Percentiles rank a stretch among this genome's conserved stretches.
Evolutionary conservation across 345 rosid genomes (phyloP).

Genomic region (Corymbia maculata): DNA sequence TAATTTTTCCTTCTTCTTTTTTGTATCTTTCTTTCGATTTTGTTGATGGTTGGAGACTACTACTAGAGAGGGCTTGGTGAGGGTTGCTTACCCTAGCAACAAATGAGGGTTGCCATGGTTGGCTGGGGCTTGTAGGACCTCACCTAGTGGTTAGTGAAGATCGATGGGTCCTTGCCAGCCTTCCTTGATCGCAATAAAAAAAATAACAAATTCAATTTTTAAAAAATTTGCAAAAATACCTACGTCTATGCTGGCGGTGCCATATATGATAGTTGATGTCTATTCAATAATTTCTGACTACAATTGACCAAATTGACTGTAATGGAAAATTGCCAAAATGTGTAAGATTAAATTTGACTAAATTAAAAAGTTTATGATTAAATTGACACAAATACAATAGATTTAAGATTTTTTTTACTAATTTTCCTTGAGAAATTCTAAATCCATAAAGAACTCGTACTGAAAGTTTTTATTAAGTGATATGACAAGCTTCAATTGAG

Average conservation of each 20-base stretch:
- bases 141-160: neutral
- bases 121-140: neutral
- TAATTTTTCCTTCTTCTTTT: too few relatives aligned
- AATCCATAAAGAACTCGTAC: neutral
- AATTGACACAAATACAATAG: too few relatives aligned
- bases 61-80: neutral
- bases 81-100: neutral
- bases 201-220: too few relatives aligned
- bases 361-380: too few relatives aligned
- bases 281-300: too few relatives aligned
- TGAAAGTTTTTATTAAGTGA: neutral
- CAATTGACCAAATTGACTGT: too few relatives aligned
- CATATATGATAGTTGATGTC: fast-evolving
- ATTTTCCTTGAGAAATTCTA: neutral
- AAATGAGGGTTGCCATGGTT: neutral
- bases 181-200: fast-evolving
- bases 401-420: neutral
- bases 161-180: neutral
- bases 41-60: neutral
- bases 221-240: too few relatives aligned
- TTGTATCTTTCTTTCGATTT: too few relatives aligned
- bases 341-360: fast-evolving
- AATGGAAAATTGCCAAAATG: too few relatives aligned
- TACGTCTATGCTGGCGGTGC: too few relatives aligned
- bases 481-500: neutral